These are phyloP conservation scores for Penicillium olsonii DNA, from an alignment of 2,329 filamentous ascomycete genomes.

Conservation along the genomic window DNA sequence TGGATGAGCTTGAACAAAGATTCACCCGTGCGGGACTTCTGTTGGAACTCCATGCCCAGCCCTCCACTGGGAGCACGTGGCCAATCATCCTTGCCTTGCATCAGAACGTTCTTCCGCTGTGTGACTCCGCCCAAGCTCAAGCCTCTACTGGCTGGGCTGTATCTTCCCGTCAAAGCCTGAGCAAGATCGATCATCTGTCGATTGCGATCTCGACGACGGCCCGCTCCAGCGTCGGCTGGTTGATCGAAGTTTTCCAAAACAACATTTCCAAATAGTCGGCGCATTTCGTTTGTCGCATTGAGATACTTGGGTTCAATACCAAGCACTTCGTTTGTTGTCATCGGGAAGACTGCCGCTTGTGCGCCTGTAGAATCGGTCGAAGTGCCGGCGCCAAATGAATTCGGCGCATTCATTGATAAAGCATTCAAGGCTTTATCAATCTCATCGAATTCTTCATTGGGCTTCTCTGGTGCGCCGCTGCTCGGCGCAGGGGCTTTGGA, in stretches of 20 bases:
- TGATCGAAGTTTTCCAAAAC: conserved; percentile 62
- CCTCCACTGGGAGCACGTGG: conserved; percentile 77
- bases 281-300: conserved; percentile 90
- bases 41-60: conserved; percentile 73
- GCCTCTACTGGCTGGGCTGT: conserved; percentile 56
- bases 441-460: conserved; percentile 56
- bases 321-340: conserved; percentile 55
- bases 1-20: conserved; percentile 79
- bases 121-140: conserved; percentile 70
- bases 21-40: conserved; percentile 58
- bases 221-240: conserved; percentile 44
- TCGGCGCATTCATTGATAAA: conserved; percentile 51
- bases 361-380: conserved; percentile 37
- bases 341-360: conserved; percentile 36
- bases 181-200: conserved; percentile 52
- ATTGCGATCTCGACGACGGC: conserved; percentile 58
- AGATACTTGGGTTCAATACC: conserved; percentile 71
- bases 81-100: conserved; percentile 87
- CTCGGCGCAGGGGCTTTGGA: conserved; percentile 32
- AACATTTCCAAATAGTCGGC: conserved; percentile 67
- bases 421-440: conserved; percentile 66
- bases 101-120: conserved; percentile 76
- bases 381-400: conserved; percentile 17
- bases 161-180: conserved; percentile 56
- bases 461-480: conserved; percentile 17